Base-by-base conservation (phyloP, 805 yeast genomes). In the Alloascoidea africana region DNA sequence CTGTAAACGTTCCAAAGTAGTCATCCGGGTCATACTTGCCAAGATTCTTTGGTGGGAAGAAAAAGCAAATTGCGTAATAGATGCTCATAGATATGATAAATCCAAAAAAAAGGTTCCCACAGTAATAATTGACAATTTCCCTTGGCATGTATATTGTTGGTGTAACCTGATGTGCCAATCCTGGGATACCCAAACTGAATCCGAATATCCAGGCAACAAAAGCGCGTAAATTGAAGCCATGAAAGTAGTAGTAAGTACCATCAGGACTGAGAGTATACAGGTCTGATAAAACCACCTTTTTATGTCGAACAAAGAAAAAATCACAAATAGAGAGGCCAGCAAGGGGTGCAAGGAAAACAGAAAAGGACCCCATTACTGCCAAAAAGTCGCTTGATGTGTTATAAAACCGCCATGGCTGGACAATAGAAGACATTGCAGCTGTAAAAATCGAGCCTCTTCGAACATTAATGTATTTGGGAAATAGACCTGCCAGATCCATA, bases 111-210 rank as follows among this genome's bases (percentile, higher is more conserved):
- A 19, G 44, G 40, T 33, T 46, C 46, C 41, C 40, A 36, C n/a
- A 30, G 37, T 18, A n/a, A 36, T 30, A 3, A 14, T 35, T 23
- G 18, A 32, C 23, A 30, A 30, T 23, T 17, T 35, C 37, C 2
- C 37, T 17, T 35, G 36, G 36, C 37, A 35, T 34, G 11, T n/a
- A 3, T 16, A 51, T 42, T 3, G 54, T 50, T 18, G 42, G 48
- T 5, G 27, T 18, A 17, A 54, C 53, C n/a, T 46, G 46, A n/a
- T 38, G 18, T 15, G 36, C 36, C 16, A 39, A 17, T 4, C 76
- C 76, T 3, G 76, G 75, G 17, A 70, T 40, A 16, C 70, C 70
- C 14, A 72, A 73, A 8, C 63, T 59, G 48, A 61, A 54, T 19
- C 66, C 64, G 3, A 52, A 43, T 3, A 56, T 33, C 62, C 66